A percentile compares a stretch with the other conserved stretches of the same genome.
phyloP scores from a whole-genome alignment of 495 filamentous ascomycete genomes.

The Letharia lupina region DNA sequence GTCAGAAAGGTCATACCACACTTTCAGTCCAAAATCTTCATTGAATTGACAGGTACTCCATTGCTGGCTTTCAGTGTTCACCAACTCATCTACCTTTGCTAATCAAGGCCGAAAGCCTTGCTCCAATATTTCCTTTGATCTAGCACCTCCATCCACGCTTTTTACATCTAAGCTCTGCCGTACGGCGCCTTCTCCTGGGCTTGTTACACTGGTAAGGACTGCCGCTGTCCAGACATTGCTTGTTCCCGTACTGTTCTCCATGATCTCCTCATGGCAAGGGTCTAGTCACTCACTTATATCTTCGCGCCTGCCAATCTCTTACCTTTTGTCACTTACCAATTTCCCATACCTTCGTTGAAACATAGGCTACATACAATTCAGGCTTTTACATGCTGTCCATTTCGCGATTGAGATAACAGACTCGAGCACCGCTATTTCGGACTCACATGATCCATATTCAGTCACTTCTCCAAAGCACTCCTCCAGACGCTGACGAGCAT shows the following conservation, averaged over 20 bases:
- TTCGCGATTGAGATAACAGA: neutral
- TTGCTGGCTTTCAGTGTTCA: neutral
- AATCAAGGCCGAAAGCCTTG: neutral
- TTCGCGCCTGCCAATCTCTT: neutral
- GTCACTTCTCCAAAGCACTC: neutral
- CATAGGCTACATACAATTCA: neutral
- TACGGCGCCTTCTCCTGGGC: no score
- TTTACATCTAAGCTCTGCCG: no score
- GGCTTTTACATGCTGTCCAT: neutral
- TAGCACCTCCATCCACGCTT: neutral
- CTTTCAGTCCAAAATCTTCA: neutral
- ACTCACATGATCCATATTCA: neutral
- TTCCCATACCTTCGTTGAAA: neutral
- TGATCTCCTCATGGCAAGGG: neutral
- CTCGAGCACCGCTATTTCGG: neutral
- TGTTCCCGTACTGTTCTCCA: neutral
- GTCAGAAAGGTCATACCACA: neutral
- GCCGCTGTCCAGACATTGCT: neutral
- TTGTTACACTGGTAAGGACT: no score
- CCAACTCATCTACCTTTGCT: neutral
- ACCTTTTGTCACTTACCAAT: neutral
- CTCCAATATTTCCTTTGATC: neutral
- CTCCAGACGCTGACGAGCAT: neutral
- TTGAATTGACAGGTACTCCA: neutral
- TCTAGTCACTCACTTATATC: neutral